These are phyloP conservation scores for Phascolomyces articulosus DNA, from an alignment of 371 early-diverging fungal genomes.

Conservation along the genomic window DNA sequence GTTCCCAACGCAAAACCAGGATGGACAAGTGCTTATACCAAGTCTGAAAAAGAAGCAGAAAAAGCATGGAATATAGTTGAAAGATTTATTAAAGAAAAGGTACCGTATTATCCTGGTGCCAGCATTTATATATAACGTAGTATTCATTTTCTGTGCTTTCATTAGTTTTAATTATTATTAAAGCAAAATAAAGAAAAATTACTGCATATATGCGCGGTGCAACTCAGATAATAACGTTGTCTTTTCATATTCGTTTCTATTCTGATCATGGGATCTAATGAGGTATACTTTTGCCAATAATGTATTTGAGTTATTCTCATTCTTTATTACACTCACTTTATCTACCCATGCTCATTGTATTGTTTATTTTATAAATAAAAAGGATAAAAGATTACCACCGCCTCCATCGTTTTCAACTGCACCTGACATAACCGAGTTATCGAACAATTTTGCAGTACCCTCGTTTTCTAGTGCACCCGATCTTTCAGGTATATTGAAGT, in stretches of 20 bases:
- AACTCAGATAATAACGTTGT: no score
- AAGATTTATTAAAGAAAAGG: not conserved
- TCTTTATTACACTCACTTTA: not conserved
- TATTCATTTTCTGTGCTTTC: no score
- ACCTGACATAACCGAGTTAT: constrained; percentile 18
- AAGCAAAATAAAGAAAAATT: no score
- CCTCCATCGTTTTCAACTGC: constrained; percentile 33
- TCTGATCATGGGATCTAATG: not conserved
- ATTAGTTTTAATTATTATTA: no score
- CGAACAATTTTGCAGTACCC: constrained; percentile 13
- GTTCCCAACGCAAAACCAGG: constrained; percentile 14
- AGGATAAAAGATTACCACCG: constrained; percentile 7
- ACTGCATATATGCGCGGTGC: no score
- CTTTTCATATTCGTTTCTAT: not conserved
- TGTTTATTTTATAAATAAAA: not conserved
- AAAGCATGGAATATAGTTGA: not conserved
- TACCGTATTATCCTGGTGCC: no score
- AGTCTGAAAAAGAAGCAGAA: not conserved
- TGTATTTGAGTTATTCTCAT: not conserved
- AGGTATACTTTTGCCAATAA: not conserved
- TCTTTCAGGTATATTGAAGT: constrained; percentile 21
- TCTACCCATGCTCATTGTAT: no score
- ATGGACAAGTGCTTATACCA: not conserved
- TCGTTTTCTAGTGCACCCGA: constrained; percentile 44
- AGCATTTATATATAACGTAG: no score